These are phyloP conservation scores for Coemansia sp. DNA, from an alignment of 192 early-diverging fungal genomes.

Conservation along the genomic window DNA sequence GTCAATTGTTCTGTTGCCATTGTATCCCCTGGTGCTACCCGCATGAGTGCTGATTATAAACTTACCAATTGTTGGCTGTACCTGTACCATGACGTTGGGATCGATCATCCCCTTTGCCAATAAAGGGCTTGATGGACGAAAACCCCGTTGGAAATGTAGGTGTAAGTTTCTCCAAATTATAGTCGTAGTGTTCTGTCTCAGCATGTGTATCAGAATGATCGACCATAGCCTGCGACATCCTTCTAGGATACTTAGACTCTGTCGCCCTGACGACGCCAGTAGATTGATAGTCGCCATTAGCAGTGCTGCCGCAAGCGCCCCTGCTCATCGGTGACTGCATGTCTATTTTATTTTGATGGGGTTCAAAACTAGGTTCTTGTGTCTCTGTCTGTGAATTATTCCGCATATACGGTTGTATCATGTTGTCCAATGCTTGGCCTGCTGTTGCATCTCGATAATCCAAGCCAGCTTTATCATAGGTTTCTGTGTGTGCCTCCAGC, in stretches of 20 bases:
- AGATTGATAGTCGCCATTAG: not conserved
- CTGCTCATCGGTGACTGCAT: too few species aligned
- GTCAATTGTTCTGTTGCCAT: too few species aligned
- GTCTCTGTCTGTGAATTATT: too few species aligned
- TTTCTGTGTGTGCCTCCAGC: not conserved
- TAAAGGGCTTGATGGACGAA: conserved; percentile 47
- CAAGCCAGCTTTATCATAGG: not conserved
- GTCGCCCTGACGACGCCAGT: not conserved
- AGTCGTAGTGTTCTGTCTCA: not conserved
- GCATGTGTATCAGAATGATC: conserved; percentile 19
- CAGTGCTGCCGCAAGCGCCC: not conserved
- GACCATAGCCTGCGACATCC: conserved; percentile 6
- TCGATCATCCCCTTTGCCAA: conserved; percentile 34
- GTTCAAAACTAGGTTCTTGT: too few species aligned
- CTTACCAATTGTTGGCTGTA: conserved; percentile 10
- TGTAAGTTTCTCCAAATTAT: not conserved
- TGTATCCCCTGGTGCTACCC: too few species aligned
- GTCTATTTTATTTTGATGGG: too few species aligned
- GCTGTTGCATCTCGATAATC: too few species aligned
- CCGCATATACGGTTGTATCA: too few species aligned
- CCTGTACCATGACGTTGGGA: conserved; percentile 3
- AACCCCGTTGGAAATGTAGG: conserved; percentile 37
- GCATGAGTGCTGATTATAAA: not conserved
- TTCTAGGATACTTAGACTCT: conserved; percentile 13
- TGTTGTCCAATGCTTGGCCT: too few species aligned